Percentiles rank a stretch among this genome's conserved stretches.
These are phyloP conservation scores for Moesziomyces sp. DNA, from an alignment of 1,284 basidiomycete species.

Conservation along the genomic window DNA sequence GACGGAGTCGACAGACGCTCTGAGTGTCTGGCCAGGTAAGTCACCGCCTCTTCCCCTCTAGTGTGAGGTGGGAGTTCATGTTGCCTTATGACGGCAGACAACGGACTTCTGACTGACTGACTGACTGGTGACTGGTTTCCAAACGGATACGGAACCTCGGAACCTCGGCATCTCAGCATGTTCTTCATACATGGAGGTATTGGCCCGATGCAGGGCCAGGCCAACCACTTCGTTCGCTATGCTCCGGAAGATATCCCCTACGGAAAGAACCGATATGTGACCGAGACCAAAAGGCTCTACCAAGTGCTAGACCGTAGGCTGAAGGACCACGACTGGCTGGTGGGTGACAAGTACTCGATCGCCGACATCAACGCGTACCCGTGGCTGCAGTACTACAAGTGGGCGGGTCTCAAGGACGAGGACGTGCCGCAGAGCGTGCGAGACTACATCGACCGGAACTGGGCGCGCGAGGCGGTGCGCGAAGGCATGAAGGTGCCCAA, in stretches of 20 bases:
- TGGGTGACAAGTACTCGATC: slow-evolving; percentile 55
- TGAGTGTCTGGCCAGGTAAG: too few relatives aligned
- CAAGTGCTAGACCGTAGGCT: slow-evolving; percentile 49
- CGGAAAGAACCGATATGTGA: slow-evolving; percentile 40
- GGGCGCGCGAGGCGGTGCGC: slow-evolving; percentile 18
- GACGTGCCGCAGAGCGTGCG: slow-evolving; percentile 29
- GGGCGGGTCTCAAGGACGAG: slow-evolving; percentile 36
- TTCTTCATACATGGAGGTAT: slow-evolving; percentile 47
- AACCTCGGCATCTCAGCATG: too few relatives aligned
- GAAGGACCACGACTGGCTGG: slow-evolving; percentile 51
- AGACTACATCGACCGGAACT: slow-evolving; percentile 40
- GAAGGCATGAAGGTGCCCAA: slow-evolving; percentile 40
- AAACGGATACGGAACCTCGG: too few relatives aligned
- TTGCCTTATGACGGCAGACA: too few relatives aligned
- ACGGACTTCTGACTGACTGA: too few relatives aligned
- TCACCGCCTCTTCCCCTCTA: too few relatives aligned
- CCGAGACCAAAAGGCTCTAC: slow-evolving; percentile 52
- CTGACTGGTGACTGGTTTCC: too few relatives aligned
- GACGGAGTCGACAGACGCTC: slow-evolving; percentile 39
- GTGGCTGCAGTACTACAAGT: slow-evolving; percentile 50
- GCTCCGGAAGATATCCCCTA: slow-evolving; percentile 57
- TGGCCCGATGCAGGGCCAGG: slow-evolving; percentile 55
- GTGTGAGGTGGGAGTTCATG: too few relatives aligned
- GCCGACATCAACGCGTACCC: slow-evolving; percentile 58
- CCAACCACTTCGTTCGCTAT: slow-evolving; percentile 52